Evolutionary conservation across 495 filamentous ascomycete species (phyloP), one percentile per base, ranked within the genome.

Genomic region (Lophium mytilinum): DNA sequence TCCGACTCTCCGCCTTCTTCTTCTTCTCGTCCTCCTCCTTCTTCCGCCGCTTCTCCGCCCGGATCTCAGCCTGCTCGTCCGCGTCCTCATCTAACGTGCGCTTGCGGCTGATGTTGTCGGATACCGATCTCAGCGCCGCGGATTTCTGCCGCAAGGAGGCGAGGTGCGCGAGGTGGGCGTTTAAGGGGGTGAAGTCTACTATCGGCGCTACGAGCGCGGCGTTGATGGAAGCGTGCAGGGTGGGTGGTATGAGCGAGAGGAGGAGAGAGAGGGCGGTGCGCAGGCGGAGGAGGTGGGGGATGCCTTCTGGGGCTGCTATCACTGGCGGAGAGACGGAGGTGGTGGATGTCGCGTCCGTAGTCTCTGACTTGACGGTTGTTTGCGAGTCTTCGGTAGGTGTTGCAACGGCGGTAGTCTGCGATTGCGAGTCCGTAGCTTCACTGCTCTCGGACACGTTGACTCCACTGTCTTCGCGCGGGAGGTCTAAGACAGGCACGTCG

Each of bases 191-290:
- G 68, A 96, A 92, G 64, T 95, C 80, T 19, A 75, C 66, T 14
- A 68, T 18, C 5, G 73, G 53, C 4, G 61, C 19, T 3, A 67
- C 60, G 4, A 90, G 72, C 0, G 80, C 55, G 1, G 70, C 50
- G 41, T 80, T 75, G 4, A 91, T 61, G 12, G 62, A 63, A 3
- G 67, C 53, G 4, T 73, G 75, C 10, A 94, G 67, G 1, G 71
- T 34, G 0, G 75, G 55, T 0, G 87, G 69, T 4, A 95, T 55
- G 69, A 95, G 96, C 49, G 79, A 78, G 54, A 80, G 80, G 52
- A 98, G 78, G 70, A 90, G 95, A n/a, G 78, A 71, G 37, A 94
- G 73, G 1, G 89, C 82, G 0, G 83, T 86, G 42, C 84, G 85
- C 30, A 96, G 73, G 33, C 88, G 81, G 54, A 67, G 57, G 51